Percentiles rank a stretch among this genome's conserved stretches.
Evolutionary conservation across 148 eudicot species (phyloP).

Genomic region (Amaranthus hypochondriacus): DNA sequence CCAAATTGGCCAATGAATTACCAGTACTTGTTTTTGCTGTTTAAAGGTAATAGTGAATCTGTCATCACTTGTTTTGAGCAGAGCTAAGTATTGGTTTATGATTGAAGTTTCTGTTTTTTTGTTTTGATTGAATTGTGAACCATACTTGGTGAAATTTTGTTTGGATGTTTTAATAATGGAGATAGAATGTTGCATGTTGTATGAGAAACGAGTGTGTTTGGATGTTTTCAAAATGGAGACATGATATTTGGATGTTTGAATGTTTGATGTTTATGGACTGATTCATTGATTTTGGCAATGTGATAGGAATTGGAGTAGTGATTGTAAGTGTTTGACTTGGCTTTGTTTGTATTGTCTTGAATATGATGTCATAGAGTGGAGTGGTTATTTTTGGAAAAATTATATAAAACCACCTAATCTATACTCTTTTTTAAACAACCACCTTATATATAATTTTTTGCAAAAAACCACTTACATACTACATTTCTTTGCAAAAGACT

Average conservation of each 20-base stretch:
- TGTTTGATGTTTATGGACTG: no score
- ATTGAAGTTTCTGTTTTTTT: background rate
- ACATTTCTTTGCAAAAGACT: no score
- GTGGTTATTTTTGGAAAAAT: background rate
- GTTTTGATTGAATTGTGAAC: background rate
- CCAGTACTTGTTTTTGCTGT: no score
- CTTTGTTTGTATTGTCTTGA: background rate
- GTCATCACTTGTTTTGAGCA: no score
- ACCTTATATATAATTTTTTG: no score
- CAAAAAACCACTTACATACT: no score
- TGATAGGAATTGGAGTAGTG: background rate
- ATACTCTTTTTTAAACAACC: no score
- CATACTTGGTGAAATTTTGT: background rate
- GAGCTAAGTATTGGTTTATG: background rate
- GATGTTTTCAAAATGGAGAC: background rate
- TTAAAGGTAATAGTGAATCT: no score
- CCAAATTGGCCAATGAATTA: no score
- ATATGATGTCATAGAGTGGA: background rate
- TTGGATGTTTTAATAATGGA: background rate
- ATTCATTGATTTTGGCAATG: background rate
- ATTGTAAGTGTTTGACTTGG: conserved; percentile 1
- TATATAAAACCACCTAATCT: no score
- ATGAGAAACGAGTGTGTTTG: background rate
- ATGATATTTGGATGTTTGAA: no score
- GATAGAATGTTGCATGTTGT: background rate